Evolutionary conservation across 2,329 filamentous ascomycete species (phyloP).

Genomic region (Penicillium sp.): DNA sequence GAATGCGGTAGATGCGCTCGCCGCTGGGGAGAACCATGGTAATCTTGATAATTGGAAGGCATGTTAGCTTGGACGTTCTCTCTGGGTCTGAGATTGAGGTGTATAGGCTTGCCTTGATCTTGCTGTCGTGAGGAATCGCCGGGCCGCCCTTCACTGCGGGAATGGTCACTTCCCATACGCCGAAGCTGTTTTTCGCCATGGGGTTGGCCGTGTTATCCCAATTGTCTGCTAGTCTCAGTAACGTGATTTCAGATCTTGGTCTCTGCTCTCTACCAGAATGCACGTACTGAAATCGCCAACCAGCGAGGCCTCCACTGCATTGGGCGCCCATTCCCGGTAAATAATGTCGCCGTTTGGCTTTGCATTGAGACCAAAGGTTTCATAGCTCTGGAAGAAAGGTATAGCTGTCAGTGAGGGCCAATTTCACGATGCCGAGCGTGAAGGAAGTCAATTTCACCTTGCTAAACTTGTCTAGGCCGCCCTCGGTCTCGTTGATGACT

Average conservation of each 20-base stretch:
- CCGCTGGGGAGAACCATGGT: conserved; percentile 78
- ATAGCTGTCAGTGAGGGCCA: neutral
- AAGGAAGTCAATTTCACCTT: conserved; percentile 56
- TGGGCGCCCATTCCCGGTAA: conserved; percentile 96
- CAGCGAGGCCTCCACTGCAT: conserved; percentile 78
- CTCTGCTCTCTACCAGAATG: neutral
- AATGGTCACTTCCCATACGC: conserved; percentile 81
- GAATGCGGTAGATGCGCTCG: conserved; percentile 81
- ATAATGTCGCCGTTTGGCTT: conserved; percentile 78
- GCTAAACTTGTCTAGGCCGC: conserved; percentile 88
- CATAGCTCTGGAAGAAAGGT: conserved; percentile 65
- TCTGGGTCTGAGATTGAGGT: neutral
- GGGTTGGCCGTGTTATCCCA: conserved; percentile 83
- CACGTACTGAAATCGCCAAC: conserved; percentile 89
- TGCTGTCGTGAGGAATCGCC: conserved; percentile 88
- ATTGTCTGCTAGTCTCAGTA: conserved; percentile 60
- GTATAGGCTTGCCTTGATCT: conserved; percentile 73
- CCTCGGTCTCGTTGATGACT: conserved; percentile 78
- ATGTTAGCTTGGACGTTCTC: neutral
- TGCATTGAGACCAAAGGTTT: conserved; percentile 84
- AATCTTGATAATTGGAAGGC: conserved; percentile 57
- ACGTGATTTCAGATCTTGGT: conserved; percentile 8
- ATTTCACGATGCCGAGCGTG: neutral
- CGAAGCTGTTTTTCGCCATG: conserved; percentile 84
- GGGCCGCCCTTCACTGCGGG: conserved; percentile 73